Conservation (phyloP, 2,329 filamentous ascomycete species). For the Ceratocystis variospora region DNA sequence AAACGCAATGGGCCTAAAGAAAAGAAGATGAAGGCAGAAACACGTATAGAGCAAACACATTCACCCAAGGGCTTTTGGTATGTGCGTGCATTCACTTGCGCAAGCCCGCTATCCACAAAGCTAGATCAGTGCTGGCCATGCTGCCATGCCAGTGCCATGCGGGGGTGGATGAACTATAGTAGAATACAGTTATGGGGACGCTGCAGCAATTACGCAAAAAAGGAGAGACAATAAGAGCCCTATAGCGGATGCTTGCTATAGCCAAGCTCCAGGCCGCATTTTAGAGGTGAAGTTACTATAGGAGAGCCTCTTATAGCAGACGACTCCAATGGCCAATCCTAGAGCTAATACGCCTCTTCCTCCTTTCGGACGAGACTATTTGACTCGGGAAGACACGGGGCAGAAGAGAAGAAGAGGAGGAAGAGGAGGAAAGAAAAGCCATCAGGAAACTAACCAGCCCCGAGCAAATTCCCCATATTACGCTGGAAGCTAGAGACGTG, state of each 20-base stretch:
- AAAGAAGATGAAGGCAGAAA: neutral
- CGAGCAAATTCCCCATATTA: too few relatives aligned
- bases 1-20: neutral
- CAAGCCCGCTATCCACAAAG: neutral
- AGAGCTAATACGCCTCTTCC: neutral
- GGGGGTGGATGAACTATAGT: slow-evolving; percentile 6
- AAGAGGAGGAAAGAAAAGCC: neutral
- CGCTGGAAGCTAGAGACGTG: too few relatives aligned
- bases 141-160: neutral
- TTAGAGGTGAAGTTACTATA: neutral
- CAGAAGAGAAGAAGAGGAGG: neutral
- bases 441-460: neutral
- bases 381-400: neutral
- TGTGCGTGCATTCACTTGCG: neutral
- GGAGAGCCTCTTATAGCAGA: neutral
- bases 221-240: neutral
- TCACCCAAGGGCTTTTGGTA: neutral
- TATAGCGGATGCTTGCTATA: neutral
- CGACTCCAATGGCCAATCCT: neutral
- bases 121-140: neutral
- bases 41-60: neutral
- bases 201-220: neutral
- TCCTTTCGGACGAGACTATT: neutral
- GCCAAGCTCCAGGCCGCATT: neutral
- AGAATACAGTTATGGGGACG: neutral